phyloP scores from a whole-genome alignment of 768 basidiomycete species.

The Clitopilus passeckerianus region DNA sequence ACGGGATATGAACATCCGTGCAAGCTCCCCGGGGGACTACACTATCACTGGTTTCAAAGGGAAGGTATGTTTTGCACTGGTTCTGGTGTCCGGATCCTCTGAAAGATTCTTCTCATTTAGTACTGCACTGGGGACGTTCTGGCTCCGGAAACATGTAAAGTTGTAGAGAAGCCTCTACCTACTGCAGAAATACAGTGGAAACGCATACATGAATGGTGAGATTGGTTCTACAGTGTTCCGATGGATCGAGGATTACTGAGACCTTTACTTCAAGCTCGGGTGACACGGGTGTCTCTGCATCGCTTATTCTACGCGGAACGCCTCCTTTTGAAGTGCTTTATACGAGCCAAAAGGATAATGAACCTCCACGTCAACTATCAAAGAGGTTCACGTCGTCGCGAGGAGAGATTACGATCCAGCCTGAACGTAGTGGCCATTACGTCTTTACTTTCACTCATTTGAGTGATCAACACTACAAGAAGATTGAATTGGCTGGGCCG shows the following conservation, averaged over 20 bases:
- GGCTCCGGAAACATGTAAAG: conserved; percentile 76
- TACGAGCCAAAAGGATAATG: conserved; percentile 64
- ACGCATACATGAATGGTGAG: conserved; percentile 84
- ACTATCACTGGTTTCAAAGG: conserved; percentile 67
- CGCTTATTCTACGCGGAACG: conserved; percentile 80
- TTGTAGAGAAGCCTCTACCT: conserved; percentile 71
- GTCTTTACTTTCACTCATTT: conserved; percentile 75
- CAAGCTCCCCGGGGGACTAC: conserved; percentile 72
- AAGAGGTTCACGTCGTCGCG: conserved; percentile 65
- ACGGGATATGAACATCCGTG: conserved; percentile 42
- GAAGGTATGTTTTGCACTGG: conserved; percentile 33
- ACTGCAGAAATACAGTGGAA: conserved; percentile 86
- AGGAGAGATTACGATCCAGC: conserved; percentile 80
- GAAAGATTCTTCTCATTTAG: conserved; percentile 15
- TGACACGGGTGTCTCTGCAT: conserved; percentile 87
- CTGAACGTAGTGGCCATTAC: conserved; percentile 87
- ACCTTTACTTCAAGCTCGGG: conserved; percentile 54
- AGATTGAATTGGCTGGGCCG: conserved; percentile 67
- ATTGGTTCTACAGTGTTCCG: too few species aligned
- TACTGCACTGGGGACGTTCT: conserved; percentile 81
- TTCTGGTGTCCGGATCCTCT: conserved; percentile 2
- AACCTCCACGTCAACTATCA: conserved; percentile 51
- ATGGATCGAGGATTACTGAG: too few species aligned
- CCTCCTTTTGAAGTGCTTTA: conserved; percentile 88
- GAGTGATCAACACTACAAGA: conserved; percentile 82